These are phyloP conservation scores for Castanea crenata DNA, from an alignment of 306 rosid genomes.

Conservation along the genomic window DNA sequence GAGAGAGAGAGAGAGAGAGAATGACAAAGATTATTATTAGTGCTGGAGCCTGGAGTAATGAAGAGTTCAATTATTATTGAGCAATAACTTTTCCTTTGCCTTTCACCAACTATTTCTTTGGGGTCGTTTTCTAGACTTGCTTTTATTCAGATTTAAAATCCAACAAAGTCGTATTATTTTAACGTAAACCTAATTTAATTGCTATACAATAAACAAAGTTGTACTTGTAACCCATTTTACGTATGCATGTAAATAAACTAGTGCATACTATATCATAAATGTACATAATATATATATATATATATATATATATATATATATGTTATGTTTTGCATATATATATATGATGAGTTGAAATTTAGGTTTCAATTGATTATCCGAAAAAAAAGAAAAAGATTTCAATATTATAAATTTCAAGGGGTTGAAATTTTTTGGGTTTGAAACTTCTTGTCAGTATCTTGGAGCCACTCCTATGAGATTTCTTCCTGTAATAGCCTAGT, in stretches of 20 bases:
- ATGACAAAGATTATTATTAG: not conserved
- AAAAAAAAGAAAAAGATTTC: no score
- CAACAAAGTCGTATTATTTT: not conserved
- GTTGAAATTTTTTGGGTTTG: no score
- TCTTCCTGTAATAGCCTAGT: fast-evolving
- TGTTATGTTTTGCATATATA: no score
- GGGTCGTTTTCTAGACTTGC: constrained; percentile 9
- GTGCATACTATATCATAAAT: no score
- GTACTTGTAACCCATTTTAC: no score
- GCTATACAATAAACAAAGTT: not conserved
- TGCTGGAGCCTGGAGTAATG: not conserved
- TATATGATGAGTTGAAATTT: no score
- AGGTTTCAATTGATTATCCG: no score
- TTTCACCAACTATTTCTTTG: constrained; percentile 1
- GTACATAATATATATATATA: no score
- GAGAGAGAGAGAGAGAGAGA: not conserved
- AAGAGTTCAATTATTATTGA: constrained; percentile 25
- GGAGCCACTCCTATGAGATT: fast-evolving
- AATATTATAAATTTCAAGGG: no score
- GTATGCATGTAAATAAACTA: no score
- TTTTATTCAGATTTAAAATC: not conserved
- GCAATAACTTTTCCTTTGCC: constrained; percentile 11
- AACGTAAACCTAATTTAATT: not conserved
- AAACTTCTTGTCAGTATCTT: no score
- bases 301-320: no score